A percentile compares a stretch with the other conserved stretches of the same genome.
Evolutionary conservation across 495 filamentous ascomycete genomes (phyloP).

Genomic region (Daldinia concentrica): DNA sequence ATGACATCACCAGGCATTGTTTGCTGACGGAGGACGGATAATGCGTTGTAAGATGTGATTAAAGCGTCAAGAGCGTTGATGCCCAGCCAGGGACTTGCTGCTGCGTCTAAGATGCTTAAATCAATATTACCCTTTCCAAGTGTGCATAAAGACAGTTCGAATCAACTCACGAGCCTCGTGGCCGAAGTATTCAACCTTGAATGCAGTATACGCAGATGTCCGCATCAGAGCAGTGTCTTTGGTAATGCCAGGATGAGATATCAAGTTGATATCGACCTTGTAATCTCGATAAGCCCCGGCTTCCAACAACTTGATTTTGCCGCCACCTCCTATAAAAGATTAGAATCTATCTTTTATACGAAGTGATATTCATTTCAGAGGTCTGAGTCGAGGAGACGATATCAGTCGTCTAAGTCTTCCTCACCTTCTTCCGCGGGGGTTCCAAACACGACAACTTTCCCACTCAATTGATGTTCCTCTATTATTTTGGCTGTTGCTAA

Average conservation of each 20-base stretch:
- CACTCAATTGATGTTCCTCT: conserved; percentile 56
- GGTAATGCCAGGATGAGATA: conserved; percentile 65
- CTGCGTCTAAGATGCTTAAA: conserved; percentile 57
- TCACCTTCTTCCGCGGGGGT: conserved; percentile 74
- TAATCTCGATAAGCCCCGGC: conserved; percentile 67
- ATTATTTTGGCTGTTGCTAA: conserved; percentile 65
- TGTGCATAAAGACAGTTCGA: background rate
- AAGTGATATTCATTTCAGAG: background rate
- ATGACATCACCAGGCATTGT: conserved; percentile 69
- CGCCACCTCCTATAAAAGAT: conserved; percentile 60
- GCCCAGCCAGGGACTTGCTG: conserved; percentile 70
- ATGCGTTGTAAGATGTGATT: conserved; percentile 68
- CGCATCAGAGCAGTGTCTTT: conserved; percentile 55
- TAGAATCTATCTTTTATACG: conserved; percentile 17
- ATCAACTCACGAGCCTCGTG: conserved; percentile 49
- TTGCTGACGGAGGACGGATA: conserved; percentile 70
- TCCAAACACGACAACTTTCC: conserved; percentile 70
- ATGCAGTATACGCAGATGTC: conserved; percentile 59
- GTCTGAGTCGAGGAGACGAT: background rate
- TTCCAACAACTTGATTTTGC: conserved; percentile 71
- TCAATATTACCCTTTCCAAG: conserved; percentile 14
- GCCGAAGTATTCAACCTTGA: conserved; percentile 63
- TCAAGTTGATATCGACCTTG: conserved; percentile 70
- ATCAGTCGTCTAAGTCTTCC: background rate
- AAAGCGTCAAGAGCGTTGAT: conserved; percentile 72